phyloP scores from a whole-genome alignment of 768 basidiomycete species.

The Nidularia pulvinata region DNA sequence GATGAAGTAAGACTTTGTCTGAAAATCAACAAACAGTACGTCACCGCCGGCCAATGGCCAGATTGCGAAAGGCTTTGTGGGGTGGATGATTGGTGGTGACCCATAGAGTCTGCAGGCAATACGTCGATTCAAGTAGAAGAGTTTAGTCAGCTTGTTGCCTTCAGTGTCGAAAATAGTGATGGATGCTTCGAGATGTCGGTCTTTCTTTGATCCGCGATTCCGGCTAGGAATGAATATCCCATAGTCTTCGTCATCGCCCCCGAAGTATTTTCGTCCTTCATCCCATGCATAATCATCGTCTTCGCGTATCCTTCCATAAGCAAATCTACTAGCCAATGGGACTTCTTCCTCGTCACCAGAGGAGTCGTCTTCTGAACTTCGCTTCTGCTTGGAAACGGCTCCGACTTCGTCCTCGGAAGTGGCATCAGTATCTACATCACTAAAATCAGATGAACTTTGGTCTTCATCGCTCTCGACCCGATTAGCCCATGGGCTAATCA shows the following conservation, averaged over 20 bases:
- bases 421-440: background rate
- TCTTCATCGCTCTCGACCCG: background rate
- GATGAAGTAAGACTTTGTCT: slow-evolving; percentile 19
- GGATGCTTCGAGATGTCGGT: background rate
- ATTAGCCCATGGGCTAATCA: slow-evolving; percentile 3
- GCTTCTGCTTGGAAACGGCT: too few relatives aligned
- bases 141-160: background rate
- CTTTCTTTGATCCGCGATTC: background rate
- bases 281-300: slow-evolving; percentile 1
- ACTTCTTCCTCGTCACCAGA: background rate
- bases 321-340: background rate
- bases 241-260: background rate
- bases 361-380: background rate
- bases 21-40: slow-evolving; percentile 20
- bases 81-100: slow-evolving; percentile 23
- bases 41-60: slow-evolving; percentile 24
- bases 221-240: background rate
- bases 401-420: background rate
- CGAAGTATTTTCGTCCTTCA: background rate
- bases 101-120: slow-evolving; percentile 15
- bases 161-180: background rate
- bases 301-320: background rate
- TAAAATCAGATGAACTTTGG: background rate
- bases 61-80: slow-evolving; percentile 15
- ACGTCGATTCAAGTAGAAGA: slow-evolving; percentile 1